Evolutionary conservation across 495 filamentous ascomycete genomes (phyloP), one percentile per base, ranked within the genome.

Genomic region (Cenococcum geophilum): DNA sequence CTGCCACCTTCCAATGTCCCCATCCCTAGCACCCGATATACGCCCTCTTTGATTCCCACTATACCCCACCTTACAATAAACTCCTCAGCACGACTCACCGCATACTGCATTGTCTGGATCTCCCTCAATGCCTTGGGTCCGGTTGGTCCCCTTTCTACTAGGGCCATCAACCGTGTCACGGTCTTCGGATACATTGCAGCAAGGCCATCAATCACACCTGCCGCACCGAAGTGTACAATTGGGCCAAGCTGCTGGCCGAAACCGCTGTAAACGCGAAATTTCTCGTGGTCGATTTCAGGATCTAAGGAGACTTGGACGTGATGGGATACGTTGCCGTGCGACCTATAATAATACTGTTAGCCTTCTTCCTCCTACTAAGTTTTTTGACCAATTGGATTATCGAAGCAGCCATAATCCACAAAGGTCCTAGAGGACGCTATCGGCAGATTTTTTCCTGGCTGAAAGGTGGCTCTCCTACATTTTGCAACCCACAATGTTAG

Each of bases 181-280:
- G 77, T 76, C 66, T 78, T 79, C 4, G 85, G 86, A 53, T 86
- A 83, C 34, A 86, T 79, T 67, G 86, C 88, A 51, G 76, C 84
- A 68, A 88, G 86, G 4, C 83, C 86, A 1, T 82, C 80, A 62
- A 88, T 85, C 61, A 82, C 85, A 5, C 86, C 86, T 4, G 82
- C 78, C 4, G 78, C 80, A 2, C 85, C 85, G 0, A 81, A 82
- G 8, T 76, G 74, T 16, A 84, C 62, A 1, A 84, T 86, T 0
- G 81, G 85, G 35, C 89, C 71, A 42, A 90, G 71, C 68, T 89
- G 89, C 65, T 89, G 86, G 1, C 83, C 82, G 70, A 89, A 84
- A 0, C 87, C 87, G 8, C 84, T 85, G 71, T 82, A 88, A 4
- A 84, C 79, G 0, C 81, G 80, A 68, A 90, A 89, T 11, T 78